Evolutionary conservation across 495 filamentous ascomycete species (phyloP), one percentile per base, ranked within the genome.

Genomic region (Daldinia bambusicola): DNA sequence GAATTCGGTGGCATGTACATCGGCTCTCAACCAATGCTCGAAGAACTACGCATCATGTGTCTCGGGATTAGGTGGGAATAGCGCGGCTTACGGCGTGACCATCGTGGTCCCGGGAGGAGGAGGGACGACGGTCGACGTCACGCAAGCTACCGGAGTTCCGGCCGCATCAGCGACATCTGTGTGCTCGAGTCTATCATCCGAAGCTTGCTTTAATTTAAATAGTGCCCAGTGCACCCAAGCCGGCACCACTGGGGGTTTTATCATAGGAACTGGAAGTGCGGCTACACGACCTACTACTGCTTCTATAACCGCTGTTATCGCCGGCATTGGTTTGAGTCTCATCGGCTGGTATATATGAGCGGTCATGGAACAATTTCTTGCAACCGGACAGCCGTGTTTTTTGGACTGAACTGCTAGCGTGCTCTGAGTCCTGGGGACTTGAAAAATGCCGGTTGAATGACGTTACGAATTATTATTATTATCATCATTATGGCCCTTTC

Each of bases 11-110:
- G 81, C 82, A 9, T 94, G 91, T 79, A 86, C 89, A 1, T 86
- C 88, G 12, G 91, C 91, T 71, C 87, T 89, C 76, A 86, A 83
- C 40, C 81, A 86, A 52, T 94, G 91, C 75, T 82, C 87, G 73
- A 83, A 80, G 37, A 90, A 92, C 72, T 91, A 89, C 71, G 79
- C 81, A 16, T 84, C 82, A 32, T 94, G 91, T 71, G 87, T 89
- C 0, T 80, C 83, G n/a, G 81, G 82, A 20, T 77, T 93, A 50
- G 83, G 81, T 37, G 88, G 81, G 16, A 83, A 71, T 37, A 80
- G 84, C n/a, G 83, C 72, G 0, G 83, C 74, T 26, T 87, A 83
- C 48, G 88, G 88, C 22, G 88, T 91, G 40, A 92, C 90, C 0
- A 84, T 91, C 22, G 84, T 85, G 43, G 90, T 88, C 0, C 84